Evolutionary conservation across 345 rosid genomes (phyloP).

Genomic region (Salix viminalis): DNA sequence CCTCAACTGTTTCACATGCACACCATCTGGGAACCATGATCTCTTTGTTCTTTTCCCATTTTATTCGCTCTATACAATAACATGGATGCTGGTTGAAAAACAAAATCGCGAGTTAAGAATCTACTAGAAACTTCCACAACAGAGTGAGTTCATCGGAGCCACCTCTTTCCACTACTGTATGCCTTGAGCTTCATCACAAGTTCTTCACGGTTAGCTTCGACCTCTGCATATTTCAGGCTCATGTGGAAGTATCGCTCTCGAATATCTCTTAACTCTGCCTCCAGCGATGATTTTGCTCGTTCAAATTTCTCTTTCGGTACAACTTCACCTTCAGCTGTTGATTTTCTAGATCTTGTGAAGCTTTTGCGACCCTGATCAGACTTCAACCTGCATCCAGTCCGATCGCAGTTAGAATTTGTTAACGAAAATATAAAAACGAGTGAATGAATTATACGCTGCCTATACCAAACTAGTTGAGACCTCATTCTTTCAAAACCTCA

Average conservation of each 20-base stretch:
- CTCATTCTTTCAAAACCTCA: too few relatives aligned
- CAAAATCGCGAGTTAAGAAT: neutral
- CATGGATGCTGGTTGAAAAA: too few relatives aligned
- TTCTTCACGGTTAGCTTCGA: constrained; percentile 53
- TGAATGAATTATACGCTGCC: too few relatives aligned
- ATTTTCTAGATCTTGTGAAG: constrained; percentile 27
- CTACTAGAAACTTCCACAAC: neutral
- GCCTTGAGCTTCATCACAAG: constrained; percentile 58
- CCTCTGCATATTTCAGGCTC: constrained; percentile 66
- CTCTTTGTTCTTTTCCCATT: too few relatives aligned
- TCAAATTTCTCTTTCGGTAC: constrained; percentile 44
- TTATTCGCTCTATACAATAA: too few relatives aligned
- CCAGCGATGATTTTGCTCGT: constrained; percentile 42
- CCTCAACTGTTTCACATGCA: too few relatives aligned
- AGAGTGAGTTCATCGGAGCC: constrained; percentile 22
- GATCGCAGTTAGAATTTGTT: neutral
- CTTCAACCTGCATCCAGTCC: constrained; percentile 20
- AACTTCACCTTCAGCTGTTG: constrained; percentile 31
- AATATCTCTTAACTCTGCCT: constrained; percentile 51
- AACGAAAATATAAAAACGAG: neutral
- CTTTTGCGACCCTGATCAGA: constrained; percentile 18
- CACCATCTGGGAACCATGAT: too few relatives aligned
- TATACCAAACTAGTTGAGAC: too few relatives aligned
- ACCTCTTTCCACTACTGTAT: constrained; percentile 34
- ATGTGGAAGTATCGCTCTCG: constrained; percentile 46